These are phyloP conservation scores for Citrullus amarus DNA, from an alignment of 306 rosid genomes.

Conservation along the genomic window DNA sequence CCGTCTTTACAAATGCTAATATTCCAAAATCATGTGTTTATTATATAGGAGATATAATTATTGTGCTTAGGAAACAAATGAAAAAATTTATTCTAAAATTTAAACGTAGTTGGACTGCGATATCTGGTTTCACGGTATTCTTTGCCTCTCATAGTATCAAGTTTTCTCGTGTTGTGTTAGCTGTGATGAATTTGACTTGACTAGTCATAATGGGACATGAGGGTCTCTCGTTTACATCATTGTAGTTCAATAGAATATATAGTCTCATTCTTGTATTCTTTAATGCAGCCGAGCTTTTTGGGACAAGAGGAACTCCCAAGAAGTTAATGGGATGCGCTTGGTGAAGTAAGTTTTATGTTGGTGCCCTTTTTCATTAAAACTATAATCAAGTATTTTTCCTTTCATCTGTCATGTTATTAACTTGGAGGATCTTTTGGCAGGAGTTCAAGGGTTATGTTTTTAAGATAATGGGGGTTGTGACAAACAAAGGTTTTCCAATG, in stretches of 20 bases:
- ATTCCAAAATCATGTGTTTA: not conserved
- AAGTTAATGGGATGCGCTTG: slow-evolving; percentile 52
- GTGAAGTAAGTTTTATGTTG: slow-evolving; percentile 22
- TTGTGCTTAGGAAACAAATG: not conserved
- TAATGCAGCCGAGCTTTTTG: slow-evolving; percentile 29
- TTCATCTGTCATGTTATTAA: not conserved
- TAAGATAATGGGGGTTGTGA: slow-evolving; percentile 52
- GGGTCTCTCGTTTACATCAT: not conserved
- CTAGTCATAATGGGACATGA: not conserved
- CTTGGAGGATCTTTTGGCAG: slow-evolving; percentile 8
- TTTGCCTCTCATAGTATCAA: not conserved
- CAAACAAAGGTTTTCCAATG: slow-evolving; percentile 50
- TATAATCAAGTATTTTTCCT: not conserved
- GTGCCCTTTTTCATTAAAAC: not conserved
- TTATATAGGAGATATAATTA: not conserved
- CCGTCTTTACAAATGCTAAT: not conserved
- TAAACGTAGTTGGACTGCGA: not conserved
- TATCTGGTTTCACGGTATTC: not conserved
- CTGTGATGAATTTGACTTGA: not conserved
- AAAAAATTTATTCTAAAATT: not conserved
- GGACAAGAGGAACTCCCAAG: slow-evolving; percentile 56
- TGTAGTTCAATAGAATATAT: not conserved
- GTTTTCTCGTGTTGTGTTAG: not conserved
- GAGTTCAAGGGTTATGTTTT: slow-evolving; percentile 46
- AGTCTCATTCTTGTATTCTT: not conserved